Evolutionary conservation across 2,329 filamentous ascomycete species (phyloP).

Genomic region (Aureobasidium musti): DNA sequence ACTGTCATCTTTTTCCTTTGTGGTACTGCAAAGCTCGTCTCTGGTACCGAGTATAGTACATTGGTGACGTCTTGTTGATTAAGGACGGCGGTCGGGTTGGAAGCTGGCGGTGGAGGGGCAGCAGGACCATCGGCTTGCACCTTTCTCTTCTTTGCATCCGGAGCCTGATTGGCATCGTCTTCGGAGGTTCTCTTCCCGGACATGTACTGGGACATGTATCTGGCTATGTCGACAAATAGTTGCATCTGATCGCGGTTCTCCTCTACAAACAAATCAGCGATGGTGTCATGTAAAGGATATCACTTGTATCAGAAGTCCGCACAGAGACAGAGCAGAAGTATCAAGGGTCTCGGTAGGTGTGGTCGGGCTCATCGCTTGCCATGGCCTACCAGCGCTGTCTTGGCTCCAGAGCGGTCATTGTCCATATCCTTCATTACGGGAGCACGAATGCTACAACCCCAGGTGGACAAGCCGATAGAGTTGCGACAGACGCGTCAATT

Average conservation of each 20-base stretch:
- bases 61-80: constrained; percentile 37
- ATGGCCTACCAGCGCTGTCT: not conserved
- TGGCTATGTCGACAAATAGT: constrained; percentile 54
- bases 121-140: not conserved
- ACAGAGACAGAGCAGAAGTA: not conserved
- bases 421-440: not conserved
- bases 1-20: constrained; percentile 65
- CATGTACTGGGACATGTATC: constrained; percentile 43
- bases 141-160: constrained; percentile 28
- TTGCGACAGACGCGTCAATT: not conserved
- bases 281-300: not conserved
- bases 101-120: not conserved
- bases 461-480: not conserved
- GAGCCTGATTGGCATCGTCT: not conserved
- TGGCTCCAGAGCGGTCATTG: not conserved
- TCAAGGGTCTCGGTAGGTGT: not conserved
- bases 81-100: not conserved
- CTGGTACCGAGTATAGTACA: constrained; percentile 40
- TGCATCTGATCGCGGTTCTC: constrained; percentile 33
- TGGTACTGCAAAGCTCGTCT: constrained; percentile 63
- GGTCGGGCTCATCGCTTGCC: not conserved
- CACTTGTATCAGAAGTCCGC: not conserved
- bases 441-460: not conserved
- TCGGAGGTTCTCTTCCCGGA: constrained; percentile 28
- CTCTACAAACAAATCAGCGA: constrained; percentile 16